Percentiles rank a stretch among this genome's conserved stretches.
Conservation (phyloP, 2,329 filamentous ascomycete genomes). For the Chaetothyriales sp. region DNA sequence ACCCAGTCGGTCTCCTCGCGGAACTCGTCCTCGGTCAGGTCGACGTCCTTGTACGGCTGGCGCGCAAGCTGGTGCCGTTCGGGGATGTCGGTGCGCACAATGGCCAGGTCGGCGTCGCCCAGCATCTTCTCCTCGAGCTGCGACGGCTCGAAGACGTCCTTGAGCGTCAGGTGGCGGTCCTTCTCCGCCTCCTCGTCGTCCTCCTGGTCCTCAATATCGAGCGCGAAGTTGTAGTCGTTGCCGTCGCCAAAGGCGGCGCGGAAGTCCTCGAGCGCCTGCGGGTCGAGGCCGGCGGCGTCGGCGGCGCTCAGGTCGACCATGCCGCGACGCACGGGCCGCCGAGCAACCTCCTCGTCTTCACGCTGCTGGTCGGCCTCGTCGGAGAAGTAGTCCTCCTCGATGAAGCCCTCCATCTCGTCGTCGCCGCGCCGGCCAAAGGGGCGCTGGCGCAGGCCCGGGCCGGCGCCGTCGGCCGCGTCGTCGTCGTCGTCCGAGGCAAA, state of each 20-base stretch:
- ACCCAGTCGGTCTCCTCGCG: slow-evolving; percentile 89
- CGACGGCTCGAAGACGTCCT: slow-evolving; percentile 95
- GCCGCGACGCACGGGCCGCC: slow-evolving; percentile 51
- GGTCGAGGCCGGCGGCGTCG: slow-evolving; percentile 74
- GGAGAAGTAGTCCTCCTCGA: slow-evolving; percentile 86
- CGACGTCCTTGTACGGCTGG: slow-evolving; percentile 71
- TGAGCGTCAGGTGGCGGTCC: slow-evolving; percentile 77
- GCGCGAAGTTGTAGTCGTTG: slow-evolving; percentile 87
- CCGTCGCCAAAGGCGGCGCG: slow-evolving; percentile 90
- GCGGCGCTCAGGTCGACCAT: slow-evolving; percentile 54
- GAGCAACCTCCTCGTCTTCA: slow-evolving; percentile 76
- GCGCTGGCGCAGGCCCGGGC: slow-evolving; percentile 25
- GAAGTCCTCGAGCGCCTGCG: slow-evolving; percentile 90
- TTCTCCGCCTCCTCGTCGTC: slow-evolving; percentile 62
- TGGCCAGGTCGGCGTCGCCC: slow-evolving; percentile 87
- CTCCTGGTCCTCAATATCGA: slow-evolving; percentile 76
- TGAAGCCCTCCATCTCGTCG: slow-evolving; percentile 83
- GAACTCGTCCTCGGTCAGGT: slow-evolving; percentile 70
- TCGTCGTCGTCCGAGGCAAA: slow-evolving; percentile 85
- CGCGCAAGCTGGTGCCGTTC: slow-evolving; percentile 89
- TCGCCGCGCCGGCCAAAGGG: slow-evolving; percentile 41
- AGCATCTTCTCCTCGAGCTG: slow-evolving; percentile 88
- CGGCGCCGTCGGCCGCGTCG: slow-evolving; percentile 39
- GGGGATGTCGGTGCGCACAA: slow-evolving; percentile 76
- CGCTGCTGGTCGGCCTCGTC: slow-evolving; percentile 67